These are phyloP conservation scores for Limnanthes douglasii DNA, from an alignment of 345 rosid genomes.

Conservation along the genomic window DNA sequence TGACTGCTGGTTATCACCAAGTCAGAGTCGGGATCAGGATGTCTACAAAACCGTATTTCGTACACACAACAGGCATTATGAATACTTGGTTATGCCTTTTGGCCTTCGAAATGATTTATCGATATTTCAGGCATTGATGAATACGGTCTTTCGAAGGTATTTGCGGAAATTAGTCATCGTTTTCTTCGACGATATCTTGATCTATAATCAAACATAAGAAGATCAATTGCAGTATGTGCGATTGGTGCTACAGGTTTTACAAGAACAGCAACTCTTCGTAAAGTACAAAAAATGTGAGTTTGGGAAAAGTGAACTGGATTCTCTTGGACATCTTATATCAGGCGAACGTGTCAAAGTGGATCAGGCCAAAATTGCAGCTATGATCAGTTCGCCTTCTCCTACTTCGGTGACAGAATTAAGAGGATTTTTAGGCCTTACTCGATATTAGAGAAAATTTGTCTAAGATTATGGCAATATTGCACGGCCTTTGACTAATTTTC, in stretches of 20 bases:
- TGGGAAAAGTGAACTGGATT: not conserved
- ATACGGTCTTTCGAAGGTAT: not conserved
- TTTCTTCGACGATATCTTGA: not conserved
- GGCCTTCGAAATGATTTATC: too few species aligned
- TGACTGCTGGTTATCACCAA: too few species aligned
- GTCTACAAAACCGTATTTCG: too few species aligned
- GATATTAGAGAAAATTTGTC: not conserved
- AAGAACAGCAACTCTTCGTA: not conserved
- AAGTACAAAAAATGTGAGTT: not conserved
- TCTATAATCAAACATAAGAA: not conserved
- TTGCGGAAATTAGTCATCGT: not conserved
- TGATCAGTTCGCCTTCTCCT: not conserved
- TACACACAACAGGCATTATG: too few species aligned
- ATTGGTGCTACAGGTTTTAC: not conserved
- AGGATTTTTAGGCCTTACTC: not conserved
- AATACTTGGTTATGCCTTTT: too few species aligned
- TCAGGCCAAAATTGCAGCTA: not conserved
- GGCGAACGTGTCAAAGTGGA: not conserved
- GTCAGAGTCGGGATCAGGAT: too few species aligned
- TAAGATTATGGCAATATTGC: not conserved
- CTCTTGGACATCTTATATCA: not conserved
- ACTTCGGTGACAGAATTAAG: not conserved
- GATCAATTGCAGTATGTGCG: not conserved
- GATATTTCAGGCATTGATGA: constrained; percentile 1
- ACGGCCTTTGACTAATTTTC: not conserved